These are phyloP conservation scores for Raffaelea deltoideospora DNA, from an alignment of 2,329 filamentous ascomycete species.

Conservation along the genomic window DNA sequence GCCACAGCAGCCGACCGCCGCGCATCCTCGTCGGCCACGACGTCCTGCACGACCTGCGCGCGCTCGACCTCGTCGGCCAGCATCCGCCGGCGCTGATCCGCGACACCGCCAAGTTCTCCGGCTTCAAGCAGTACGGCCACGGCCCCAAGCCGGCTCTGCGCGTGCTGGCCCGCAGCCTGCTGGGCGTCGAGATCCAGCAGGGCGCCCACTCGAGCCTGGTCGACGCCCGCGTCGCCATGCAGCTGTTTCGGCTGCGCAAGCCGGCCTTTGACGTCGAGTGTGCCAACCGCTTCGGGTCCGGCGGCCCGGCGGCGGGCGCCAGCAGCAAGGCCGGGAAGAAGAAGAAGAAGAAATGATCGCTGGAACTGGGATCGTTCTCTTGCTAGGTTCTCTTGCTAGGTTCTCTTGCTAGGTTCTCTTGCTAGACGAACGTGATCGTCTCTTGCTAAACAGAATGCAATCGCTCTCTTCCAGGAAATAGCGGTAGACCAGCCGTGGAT, in stretches of 20 bases:
- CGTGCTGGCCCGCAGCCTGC: slow-evolving; percentile 38
- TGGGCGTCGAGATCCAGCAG: slow-evolving; percentile 47
- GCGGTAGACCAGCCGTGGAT: too few relatives aligned
- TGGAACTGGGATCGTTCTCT: too few relatives aligned
- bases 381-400: too few relatives aligned
- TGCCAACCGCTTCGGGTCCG: slow-evolving; percentile 51
- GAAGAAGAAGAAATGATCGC: slow-evolving; percentile 12
- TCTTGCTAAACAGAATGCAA: too few relatives aligned
- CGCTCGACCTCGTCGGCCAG: slow-evolving; percentile 47
- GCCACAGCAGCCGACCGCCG: not conserved
- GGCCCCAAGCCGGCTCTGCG: slow-evolving; percentile 56
- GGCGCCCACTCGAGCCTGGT: slow-evolving; percentile 52
- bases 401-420: not conserved
- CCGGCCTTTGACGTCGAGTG: slow-evolving; percentile 72
- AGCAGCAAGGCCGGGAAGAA: slow-evolving; percentile 26
- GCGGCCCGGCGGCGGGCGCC: not conserved
- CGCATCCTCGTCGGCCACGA: slow-evolving; percentile 74
- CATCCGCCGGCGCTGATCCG: slow-evolving; percentile 68
- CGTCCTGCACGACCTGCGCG: slow-evolving; percentile 63
- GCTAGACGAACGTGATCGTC: not conserved
- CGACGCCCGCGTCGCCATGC: slow-evolving; percentile 83
- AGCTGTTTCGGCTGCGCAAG: slow-evolving; percentile 73
- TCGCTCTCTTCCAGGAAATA: too few relatives aligned
- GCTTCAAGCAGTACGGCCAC: slow-evolving; percentile 53
- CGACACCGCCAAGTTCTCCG: slow-evolving; percentile 66